Conservation (phyloP, 441 rosid genomes). For the Pelargonium fulgidum region DNA sequence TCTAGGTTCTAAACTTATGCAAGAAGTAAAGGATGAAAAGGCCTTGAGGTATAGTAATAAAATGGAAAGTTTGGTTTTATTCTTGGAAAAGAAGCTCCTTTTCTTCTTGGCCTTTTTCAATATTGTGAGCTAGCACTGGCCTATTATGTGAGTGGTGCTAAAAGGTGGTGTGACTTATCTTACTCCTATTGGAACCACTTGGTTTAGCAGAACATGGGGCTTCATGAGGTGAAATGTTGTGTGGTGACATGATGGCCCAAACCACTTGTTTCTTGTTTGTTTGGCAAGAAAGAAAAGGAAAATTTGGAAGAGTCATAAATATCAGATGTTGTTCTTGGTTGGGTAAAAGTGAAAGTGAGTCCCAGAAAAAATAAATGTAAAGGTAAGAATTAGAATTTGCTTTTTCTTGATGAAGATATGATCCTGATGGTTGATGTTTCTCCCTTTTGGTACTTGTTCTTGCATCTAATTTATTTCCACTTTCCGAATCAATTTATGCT, state of each 20-base stretch:
- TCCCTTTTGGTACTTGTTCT: not conserved
- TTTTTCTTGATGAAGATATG: not conserved
- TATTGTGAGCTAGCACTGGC: no score
- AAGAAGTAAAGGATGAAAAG: slow-evolving; percentile 5
- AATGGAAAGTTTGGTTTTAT: slow-evolving; percentile 2
- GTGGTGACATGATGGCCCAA: not conserved
- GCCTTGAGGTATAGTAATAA: not conserved
- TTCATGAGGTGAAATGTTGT: not conserved
- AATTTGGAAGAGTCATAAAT: not conserved
- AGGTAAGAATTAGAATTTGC: no score
- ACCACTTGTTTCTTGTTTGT: slow-evolving; percentile 6
- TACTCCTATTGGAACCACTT: not conserved
- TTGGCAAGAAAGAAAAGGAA: not conserved
- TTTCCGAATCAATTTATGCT: not conserved
- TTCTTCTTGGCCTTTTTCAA: not conserved
- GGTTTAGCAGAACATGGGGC: not conserved
- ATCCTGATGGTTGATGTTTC: not conserved
- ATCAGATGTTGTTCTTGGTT: not conserved
- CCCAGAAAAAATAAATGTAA: no score
- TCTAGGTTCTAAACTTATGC: not conserved
- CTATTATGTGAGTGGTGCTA: slow-evolving; percentile 1
- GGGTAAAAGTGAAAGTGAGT: no score
- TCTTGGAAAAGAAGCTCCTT: not conserved
- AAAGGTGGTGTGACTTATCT: slow-evolving; percentile 5
- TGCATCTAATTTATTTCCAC: not conserved